A percentile compares a stretch with the other conserved stretches of the same genome.
These are phyloP conservation scores for Articulospora tetracladia DNA, from an alignment of 495 filamentous ascomycete species.

Conservation along the genomic window DNA sequence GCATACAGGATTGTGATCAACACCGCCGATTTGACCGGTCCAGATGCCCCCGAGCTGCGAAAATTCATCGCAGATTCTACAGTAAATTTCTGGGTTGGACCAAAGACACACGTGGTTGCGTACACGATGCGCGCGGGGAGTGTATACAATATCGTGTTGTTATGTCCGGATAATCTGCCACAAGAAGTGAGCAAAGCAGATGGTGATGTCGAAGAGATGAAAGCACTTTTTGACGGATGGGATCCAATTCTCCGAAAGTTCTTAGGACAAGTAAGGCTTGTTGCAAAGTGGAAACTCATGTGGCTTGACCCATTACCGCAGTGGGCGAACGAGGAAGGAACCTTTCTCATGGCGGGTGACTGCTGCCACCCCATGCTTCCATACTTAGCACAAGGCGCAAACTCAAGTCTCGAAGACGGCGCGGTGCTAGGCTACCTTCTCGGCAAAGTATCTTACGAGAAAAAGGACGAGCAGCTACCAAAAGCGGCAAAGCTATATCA, in stretches of 20 bases:
- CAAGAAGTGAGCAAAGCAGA: constrained; percentile 36
- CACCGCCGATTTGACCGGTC: constrained; percentile 41
- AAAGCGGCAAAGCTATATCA: constrained; percentile 54
- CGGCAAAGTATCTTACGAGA: constrained; percentile 38
- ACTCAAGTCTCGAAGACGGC: constrained; percentile 52
- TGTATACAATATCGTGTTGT: constrained; percentile 56
- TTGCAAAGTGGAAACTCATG: constrained; percentile 52
- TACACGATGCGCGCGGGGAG: constrained; percentile 49
- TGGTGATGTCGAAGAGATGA: constrained; percentile 44
- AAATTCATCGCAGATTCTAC: constrained; percentile 45
- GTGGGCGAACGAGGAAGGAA: constrained; percentile 37
- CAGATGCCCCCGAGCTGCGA: constrained; percentile 38
- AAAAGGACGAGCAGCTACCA: constrained; percentile 38
- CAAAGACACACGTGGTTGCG: constrained; percentile 50
- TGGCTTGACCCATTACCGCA: constrained; percentile 33
- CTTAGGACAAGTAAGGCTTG: constrained; percentile 37
- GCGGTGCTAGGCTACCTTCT: constrained; percentile 47
- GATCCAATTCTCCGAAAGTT: constrained; percentile 47
- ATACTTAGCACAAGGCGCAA: constrained; percentile 60
- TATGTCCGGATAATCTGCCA: constrained; percentile 49
- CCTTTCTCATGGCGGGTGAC: constrained; percentile 49
- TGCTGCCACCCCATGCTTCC: constrained; percentile 67
- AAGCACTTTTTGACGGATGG: constrained; percentile 46
- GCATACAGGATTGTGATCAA: constrained; percentile 57
- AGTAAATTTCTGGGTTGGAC: constrained; percentile 71